A percentile compares a stretch with the other conserved stretches of the same genome.
Conservation (phyloP, 331 rosid species). For the Dryas integrifolia region DNA sequence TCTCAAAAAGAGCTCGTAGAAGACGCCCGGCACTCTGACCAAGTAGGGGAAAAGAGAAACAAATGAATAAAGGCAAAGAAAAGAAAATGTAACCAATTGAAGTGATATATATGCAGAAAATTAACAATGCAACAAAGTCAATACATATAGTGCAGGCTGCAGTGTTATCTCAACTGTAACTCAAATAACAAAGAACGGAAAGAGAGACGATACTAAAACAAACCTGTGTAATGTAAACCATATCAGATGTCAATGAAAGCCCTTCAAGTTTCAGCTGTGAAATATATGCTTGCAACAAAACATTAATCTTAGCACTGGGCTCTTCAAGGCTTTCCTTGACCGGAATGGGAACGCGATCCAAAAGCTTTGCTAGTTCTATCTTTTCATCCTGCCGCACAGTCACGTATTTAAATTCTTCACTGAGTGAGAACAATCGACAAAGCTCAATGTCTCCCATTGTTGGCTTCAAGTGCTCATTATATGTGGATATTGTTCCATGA, state of each 20-base stretch:
- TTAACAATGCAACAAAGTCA: neutral
- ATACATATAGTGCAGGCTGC: neutral
- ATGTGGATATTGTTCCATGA: conserved; percentile 88
- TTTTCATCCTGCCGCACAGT: conserved; percentile 93
- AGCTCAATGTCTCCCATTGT: conserved; percentile 94
- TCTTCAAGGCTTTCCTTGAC: conserved; percentile 96
- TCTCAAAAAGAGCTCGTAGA: conserved; percentile 96
- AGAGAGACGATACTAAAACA: neutral
- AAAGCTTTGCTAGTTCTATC: conserved; percentile 87
- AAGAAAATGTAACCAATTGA: neutral
- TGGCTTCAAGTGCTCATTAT: conserved; percentile 94
- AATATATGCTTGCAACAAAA: conserved; percentile 85
- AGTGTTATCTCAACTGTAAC: neutral
- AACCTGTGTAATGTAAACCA: conserved; percentile 98
- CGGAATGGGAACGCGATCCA: conserved; percentile 94
- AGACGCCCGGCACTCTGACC: conserved; percentile 92
- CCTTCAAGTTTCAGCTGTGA: conserved; percentile 95
- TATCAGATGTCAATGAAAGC: conserved; percentile 85
- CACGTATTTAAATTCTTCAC: conserved; percentile 95
- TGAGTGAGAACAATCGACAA: conserved; percentile 83
- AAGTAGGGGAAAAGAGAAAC: neutral
- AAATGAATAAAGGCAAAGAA: neutral
- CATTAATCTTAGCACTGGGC: conserved; percentile 95
- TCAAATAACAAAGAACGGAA: neutral
- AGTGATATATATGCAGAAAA: neutral